A percentile compares a stretch with the other conserved stretches of the same genome.
These are phyloP conservation scores for Gynandropsis gynandra DNA, from an alignment of 345 rosid species.

Conservation along the genomic window DNA sequence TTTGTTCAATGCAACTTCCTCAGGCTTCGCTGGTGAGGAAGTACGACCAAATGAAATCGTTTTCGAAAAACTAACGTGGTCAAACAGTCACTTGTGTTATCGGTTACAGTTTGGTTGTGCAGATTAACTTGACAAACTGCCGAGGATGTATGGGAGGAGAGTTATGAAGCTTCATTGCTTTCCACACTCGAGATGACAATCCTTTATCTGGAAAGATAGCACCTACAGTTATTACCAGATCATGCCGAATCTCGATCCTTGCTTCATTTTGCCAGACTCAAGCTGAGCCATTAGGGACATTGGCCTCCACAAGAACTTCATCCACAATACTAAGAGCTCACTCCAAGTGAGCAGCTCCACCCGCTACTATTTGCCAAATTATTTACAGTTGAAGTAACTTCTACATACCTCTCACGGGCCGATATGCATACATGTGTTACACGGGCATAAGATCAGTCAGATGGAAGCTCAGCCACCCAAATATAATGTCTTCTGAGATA, in stretches of 20 bases:
- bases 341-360: slow-evolving; percentile 39
- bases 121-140: too few relatives aligned
- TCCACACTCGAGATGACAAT: slow-evolving; percentile 12
- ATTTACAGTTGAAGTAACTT: slow-evolving; percentile 39
- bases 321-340: slow-evolving; percentile 53
- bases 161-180: too few relatives aligned
- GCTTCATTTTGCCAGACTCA: slow-evolving; percentile 44
- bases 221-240: slow-evolving; percentile 27
- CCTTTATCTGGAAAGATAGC: slow-evolving; percentile 22
- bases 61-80: too few relatives aligned
- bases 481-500: too few relatives aligned
- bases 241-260: slow-evolving; percentile 59
- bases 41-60: too few relatives aligned
- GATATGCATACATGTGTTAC: background rate
- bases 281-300: slow-evolving; percentile 52
- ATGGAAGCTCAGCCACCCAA: too few relatives aligned
- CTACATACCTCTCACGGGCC: background rate
- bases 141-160: too few relatives aligned
- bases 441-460: too few relatives aligned
- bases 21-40: too few relatives aligned
- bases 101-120: too few relatives aligned
- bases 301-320: slow-evolving; percentile 74
- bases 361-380: slow-evolving; percentile 31
- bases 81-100: too few relatives aligned
- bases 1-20: too few relatives aligned